Evolutionary conservation across 2,329 filamentous ascomycete genomes (phyloP).

Genomic region (Karstenula rhodostoma): DNA sequence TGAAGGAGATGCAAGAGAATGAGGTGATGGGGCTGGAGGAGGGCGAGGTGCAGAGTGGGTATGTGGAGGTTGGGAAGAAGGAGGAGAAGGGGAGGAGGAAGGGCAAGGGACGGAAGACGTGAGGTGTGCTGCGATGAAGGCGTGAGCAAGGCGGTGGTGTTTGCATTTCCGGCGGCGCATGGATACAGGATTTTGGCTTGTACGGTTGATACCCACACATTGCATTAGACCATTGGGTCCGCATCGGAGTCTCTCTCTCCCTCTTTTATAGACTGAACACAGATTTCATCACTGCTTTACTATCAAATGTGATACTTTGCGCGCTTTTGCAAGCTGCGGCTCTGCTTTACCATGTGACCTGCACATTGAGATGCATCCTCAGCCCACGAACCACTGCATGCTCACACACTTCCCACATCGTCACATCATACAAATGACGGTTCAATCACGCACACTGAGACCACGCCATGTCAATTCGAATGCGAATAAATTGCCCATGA

Average conservation of each 20-base stretch:
- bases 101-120: constrained; percentile 38
- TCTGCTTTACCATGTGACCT: no score
- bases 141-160: constrained; percentile 9
- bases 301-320: no score
- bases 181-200: background rate
- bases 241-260: background rate
- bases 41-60: constrained; percentile 64
- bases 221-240: background rate
- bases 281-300: background rate
- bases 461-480: no score
- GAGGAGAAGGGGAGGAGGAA: constrained; percentile 36
- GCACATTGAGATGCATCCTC: no score
- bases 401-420: background rate
- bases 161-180: constrained; percentile 8
- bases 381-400: no score
- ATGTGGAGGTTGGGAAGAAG: constrained; percentile 38
- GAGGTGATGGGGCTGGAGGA: constrained; percentile 73
- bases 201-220: constrained; percentile 8
- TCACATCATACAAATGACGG: background rate
- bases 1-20: constrained; percentile 73
- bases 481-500: background rate
- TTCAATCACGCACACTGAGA: no score
- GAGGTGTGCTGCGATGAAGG: no score
- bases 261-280: background rate
- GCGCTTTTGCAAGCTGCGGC: no score